Evolutionary conservation across 441 rosid species (phyloP), one percentile per base, ranked within the genome.

Genomic region (Gossypium schwendimanii): DNA sequence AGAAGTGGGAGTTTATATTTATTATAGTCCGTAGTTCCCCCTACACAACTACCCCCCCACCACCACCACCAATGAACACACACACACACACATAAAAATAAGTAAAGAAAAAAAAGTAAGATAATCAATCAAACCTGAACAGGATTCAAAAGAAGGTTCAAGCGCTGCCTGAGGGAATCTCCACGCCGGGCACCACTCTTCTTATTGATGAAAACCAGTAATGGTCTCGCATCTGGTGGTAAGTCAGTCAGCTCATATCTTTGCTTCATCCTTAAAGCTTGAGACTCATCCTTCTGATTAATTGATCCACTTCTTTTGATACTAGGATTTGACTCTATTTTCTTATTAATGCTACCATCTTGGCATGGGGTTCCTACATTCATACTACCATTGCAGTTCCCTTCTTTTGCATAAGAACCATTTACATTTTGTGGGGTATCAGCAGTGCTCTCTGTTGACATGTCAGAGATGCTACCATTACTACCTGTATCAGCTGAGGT

Each of bases 141-240:
- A 31, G 99, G 97, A 82, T 95, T 95, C 69, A 95, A 79, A 78
- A 92, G 94, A 76, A 92, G 90, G 84, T 89, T 88, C 85, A 95
- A 79, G 8, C 98, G 94, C 65, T 84, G 92, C 76, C 82, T 86
- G 47, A 95, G 93, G 28, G 98, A 85, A 80, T 85, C 92, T 62
- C 99, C 98, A 55, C 89, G 87, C 73, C 89, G 97, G 60, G 98
- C 98, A 72, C 98, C 99, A 81, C 99, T 95, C 86, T 92, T 93
- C 84, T 95, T 92, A 80, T 95, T 92, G 78, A 93, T 87, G 78
- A 95, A 95, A 83, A 91, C 99, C 79, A 94, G 75, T 80, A 94
- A 82, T 1, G 98, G 98, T 75, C 99, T 88, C 72, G 96, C 85
- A 83, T 92, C 98, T 17, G 94, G 77, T 74, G 96, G 97, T 71